A percentile compares a stretch with the other conserved stretches of the same genome.
Evolutionary conservation across 257 asterid species (phyloP).

Genomic region (Knoxia roxburghii): DNA sequence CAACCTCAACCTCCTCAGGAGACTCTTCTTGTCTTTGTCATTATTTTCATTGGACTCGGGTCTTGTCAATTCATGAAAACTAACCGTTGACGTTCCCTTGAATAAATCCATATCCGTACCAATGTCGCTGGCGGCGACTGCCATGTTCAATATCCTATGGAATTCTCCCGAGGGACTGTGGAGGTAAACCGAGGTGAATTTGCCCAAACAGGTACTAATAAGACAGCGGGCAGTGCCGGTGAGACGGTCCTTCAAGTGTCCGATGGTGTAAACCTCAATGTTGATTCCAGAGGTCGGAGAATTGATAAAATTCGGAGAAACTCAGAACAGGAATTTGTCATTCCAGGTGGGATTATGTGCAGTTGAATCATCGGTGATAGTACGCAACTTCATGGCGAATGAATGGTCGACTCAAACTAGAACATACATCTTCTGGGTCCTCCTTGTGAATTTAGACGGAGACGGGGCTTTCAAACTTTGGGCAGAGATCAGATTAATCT

Average conservation of each 20-base stretch:
- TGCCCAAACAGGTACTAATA: neutral
- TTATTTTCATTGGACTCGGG: neutral
- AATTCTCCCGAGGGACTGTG: neutral
- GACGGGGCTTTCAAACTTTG: neutral
- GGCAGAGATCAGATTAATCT: neutral
- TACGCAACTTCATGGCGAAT: neutral
- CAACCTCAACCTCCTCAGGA: neutral
- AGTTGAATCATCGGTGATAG: neutral
- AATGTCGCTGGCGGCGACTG: neutral
- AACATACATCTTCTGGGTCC: neutral
- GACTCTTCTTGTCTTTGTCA: neutral
- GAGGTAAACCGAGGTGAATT: neutral
- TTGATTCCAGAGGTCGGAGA: neutral
- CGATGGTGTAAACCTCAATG: neutral
- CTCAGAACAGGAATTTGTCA: neutral
- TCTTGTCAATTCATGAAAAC: neutral
- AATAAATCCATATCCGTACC: neutral
- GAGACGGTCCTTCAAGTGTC: neutral
- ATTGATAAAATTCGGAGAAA: neutral
- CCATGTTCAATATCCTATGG: neutral
- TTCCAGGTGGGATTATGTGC: constrained; percentile 3
- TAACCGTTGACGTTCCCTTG: neutral
- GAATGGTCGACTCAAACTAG: neutral
- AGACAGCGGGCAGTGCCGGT: neutral
- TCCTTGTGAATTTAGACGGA: neutral